Evolutionary conservation across 2,329 filamentous ascomycete species (phyloP), one percentile per base, ranked within the genome.

Genomic region (Pezicula rhizophila): DNA sequence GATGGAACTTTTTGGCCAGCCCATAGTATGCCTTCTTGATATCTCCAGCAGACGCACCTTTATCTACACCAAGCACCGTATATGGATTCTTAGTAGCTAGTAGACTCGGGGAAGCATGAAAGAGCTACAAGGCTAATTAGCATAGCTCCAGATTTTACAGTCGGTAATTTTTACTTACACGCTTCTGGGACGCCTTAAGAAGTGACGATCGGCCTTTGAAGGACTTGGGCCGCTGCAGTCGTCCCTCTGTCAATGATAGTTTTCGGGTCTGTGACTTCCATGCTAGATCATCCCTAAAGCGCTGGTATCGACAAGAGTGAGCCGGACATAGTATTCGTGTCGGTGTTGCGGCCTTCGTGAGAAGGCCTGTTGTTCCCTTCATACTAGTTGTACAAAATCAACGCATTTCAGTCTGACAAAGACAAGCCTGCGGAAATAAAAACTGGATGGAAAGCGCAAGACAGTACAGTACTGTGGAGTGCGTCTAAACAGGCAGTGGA

Each of bases 21-120:
- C 91, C 89, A 66, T 99, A 99, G 74, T 99, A 99, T 3, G 93
- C 91, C 68, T 96, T 97, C 68, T 99, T 99, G 66, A 99, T 97
- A 33, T 97, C 92, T 51, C 82, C 75, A 3, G 89, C 73, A 1
- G 88, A 84, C n/a, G 93, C 89, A 53, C 70, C 78, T 67, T 92
- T 95, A 61, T 75, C 75, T 26, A 99, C 89, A 12, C 93, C 93
- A 25, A 99, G 82, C 4, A 87, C 79, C 56, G 82, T 80, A 69
- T 99, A 99, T 1, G 93, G 93, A 62, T 99, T 87, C 66, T 88
- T 80, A 34, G 64, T 64, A 14, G 57, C 60, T 39, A 58, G 54
- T 2, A 59, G 42, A 38, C 45, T 62, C 5, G 57, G 52, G 33
- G 59, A 62, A 49, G 60, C 53, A 50, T 64, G 62, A 42, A 66